Base-by-base conservation (phyloP, 257 asterid genomes). In the Knoxia roxburghii region DNA sequence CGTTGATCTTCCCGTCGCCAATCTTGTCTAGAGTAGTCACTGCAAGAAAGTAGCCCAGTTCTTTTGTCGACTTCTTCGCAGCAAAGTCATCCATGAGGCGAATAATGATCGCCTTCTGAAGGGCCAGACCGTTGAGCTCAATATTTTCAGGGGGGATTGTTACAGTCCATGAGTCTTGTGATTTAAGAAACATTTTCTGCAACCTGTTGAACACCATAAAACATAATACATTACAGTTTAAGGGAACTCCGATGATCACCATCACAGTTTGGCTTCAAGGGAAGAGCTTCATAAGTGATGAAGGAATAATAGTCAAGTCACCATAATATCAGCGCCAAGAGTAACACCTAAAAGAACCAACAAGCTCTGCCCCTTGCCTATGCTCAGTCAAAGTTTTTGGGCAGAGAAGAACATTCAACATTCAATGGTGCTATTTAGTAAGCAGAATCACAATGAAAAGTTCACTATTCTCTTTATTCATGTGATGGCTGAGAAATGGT, bases 21-120 rank as follows among this genome's bases (percentile, higher is more conserved):
- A 84, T 53, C 67, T 33, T 82, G 68, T 91, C 90, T 23, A 91
- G 64, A 21, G 90, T 85, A 20, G 86, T 89, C 50, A 87, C 72
- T 0, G 96, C 95, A 6, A 89, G 64, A 69, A 79, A 73, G 60
- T 89, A 87, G 5, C 98, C 97, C 0, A 86, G 72, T 4, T 86
- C 92, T 65, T 67, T 83, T 5, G 84, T 68, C 66, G 88, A 84
- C 61, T 86, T 89, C 70, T 86, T 89, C 40, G 73, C 20, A 6
- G 96, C 85, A 67, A 92, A 89, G 40, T 82, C 86, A 46, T 84
- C 87, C 73, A 89, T 37, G 64, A 89, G 82, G 24, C 80, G 87
- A 54, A 81, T 5, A 30, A 84, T 51, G 32, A 86, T 92, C 8
- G 91, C 90, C 84, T 74, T 87, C 71, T 82, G 89, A 65, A 89